Evolutionary conservation across 306 rosid species (phyloP).

Genomic region (Erythrophleum fordii): DNA sequence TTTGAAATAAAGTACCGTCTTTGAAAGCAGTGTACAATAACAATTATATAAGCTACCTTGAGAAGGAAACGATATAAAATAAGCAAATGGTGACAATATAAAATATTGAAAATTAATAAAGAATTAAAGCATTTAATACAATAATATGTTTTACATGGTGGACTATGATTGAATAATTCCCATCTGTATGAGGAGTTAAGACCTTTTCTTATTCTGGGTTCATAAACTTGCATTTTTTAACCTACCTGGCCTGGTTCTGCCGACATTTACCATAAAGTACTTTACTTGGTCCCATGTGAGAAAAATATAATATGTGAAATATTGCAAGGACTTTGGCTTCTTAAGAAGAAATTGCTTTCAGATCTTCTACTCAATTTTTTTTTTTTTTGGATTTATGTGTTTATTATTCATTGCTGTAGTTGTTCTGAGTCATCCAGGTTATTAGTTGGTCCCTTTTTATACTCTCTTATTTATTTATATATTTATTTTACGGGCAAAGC

Average conservation of each 20-base stretch:
- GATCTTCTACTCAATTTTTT: conserved; percentile 28
- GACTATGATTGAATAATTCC: conserved; percentile 38
- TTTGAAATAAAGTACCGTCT: conserved; percentile 34
- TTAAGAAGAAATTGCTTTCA: conserved; percentile 38
- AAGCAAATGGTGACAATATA: conserved; percentile 30
- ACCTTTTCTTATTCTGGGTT: conserved; percentile 24
- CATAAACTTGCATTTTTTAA: conserved; percentile 34
- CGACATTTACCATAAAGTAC: conserved; percentile 40
- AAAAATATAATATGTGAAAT: conserved; percentile 33
- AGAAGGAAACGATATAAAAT: conserved; percentile 28
- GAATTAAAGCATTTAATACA: conserved; percentile 9
- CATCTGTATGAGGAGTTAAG: conserved; percentile 21
- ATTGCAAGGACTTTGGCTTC: conserved; percentile 33
- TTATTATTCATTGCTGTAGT: conserved; percentile 4
- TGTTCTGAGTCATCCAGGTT: conserved; percentile 18
- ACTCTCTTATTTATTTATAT: neutral
- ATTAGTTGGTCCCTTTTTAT: conserved; percentile 16
- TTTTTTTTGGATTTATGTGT: conserved; percentile 9
- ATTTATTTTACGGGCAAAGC: too few species aligned
- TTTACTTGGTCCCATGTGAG: conserved; percentile 37
- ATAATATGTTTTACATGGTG: conserved; percentile 24
- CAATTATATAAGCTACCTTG: conserved; percentile 34
- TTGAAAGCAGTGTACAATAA: conserved; percentile 40
- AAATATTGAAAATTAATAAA: conserved; percentile 34
- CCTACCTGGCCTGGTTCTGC: conserved; percentile 42